Percentiles rank a stretch among this genome's conserved stretches.
phyloP scores from a whole-genome alignment of 768 basidiomycete genomes.

The Chalciporus chontae region DNA sequence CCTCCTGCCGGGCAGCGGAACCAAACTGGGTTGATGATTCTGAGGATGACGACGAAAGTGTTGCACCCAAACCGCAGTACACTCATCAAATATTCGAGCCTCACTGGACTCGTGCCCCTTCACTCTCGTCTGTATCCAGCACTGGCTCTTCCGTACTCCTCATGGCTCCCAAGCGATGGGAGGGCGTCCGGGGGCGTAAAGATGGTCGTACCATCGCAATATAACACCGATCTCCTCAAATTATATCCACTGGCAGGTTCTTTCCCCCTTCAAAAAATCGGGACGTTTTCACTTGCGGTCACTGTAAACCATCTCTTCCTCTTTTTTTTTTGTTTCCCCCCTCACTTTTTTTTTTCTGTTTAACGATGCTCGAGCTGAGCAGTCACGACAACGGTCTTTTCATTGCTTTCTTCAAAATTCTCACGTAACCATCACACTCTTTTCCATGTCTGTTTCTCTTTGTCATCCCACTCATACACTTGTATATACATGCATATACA shows the following conservation, averaged over 20 bases:
- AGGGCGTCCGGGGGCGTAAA: conserved; percentile 15
- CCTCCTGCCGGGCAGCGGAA: conserved; percentile 29
- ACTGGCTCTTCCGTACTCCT: conserved; percentile 28
- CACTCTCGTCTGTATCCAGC: conserved; percentile 21
- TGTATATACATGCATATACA: conserved; percentile 38
- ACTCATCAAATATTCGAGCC: conserved; percentile 16
- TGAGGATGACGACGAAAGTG: conserved; percentile 12
- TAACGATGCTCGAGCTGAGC: conserved; percentile 18
- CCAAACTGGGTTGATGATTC: conserved; percentile 27
- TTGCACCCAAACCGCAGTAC: conserved; percentile 22
- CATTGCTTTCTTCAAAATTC: neutral
- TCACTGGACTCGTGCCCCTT: conserved; percentile 19
- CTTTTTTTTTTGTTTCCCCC: neutral
- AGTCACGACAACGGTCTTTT: conserved; percentile 24
- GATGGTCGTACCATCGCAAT: conserved; percentile 6
- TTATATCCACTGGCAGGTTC: neutral
- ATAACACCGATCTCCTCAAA: conserved; percentile 13
- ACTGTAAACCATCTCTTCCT: conserved; percentile 13
- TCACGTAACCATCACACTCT: conserved; percentile 25
- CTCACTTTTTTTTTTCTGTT: conserved; percentile 1
- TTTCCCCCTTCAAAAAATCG: conserved; percentile 6
- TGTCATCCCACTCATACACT: conserved; percentile 28
- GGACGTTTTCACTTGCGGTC: conserved; percentile 21
- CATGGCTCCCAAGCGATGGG: conserved; percentile 26
- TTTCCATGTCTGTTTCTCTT: conserved; percentile 14